These are phyloP conservation scores for Eucalyptus regnans DNA, from an alignment of 345 rosid species.

Conservation along the genomic window DNA sequence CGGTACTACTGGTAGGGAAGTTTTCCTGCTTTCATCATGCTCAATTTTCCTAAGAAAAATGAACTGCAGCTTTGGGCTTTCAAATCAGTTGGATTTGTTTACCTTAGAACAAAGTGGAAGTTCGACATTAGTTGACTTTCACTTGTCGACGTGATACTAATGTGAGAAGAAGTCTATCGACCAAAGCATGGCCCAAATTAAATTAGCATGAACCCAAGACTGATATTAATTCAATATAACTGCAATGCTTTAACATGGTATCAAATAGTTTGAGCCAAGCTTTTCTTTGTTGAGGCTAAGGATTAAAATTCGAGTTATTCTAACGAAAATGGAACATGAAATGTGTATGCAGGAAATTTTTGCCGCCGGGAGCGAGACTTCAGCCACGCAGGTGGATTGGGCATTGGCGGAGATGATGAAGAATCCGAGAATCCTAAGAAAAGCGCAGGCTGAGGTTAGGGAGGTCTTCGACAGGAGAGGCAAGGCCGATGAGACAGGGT, in stretches of 20 bases:
- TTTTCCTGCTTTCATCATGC: background rate
- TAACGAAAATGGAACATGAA: background rate
- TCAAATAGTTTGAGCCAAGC: too few relatives aligned
- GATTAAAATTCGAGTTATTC: background rate
- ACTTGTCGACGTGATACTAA: background rate
- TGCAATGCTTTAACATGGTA: background rate
- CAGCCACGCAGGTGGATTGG: constrained; percentile 6
- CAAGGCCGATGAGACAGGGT: background rate
- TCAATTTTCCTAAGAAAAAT: background rate
- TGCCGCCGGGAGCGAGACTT: constrained; percentile 6
- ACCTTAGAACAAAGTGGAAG: background rate
- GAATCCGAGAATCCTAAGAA: background rate
- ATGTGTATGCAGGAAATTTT: constrained; percentile 1
- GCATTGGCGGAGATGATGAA: constrained; percentile 6
- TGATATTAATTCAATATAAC: background rate
- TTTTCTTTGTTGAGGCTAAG: background rate
- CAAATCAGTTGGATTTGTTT: background rate
- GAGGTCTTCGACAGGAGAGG: background rate
- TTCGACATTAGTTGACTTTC: background rate
- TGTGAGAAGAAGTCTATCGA: background rate
- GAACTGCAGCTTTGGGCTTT: background rate
- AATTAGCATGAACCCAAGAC: background rate
- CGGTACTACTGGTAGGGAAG: constrained; percentile 7
- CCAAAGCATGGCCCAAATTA: background rate
- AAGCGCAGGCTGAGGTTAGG: constrained; percentile 18